Evolutionary conservation across 2,329 filamentous ascomycete species (phyloP).

Genomic region (Emergomyces africanus): DNA sequence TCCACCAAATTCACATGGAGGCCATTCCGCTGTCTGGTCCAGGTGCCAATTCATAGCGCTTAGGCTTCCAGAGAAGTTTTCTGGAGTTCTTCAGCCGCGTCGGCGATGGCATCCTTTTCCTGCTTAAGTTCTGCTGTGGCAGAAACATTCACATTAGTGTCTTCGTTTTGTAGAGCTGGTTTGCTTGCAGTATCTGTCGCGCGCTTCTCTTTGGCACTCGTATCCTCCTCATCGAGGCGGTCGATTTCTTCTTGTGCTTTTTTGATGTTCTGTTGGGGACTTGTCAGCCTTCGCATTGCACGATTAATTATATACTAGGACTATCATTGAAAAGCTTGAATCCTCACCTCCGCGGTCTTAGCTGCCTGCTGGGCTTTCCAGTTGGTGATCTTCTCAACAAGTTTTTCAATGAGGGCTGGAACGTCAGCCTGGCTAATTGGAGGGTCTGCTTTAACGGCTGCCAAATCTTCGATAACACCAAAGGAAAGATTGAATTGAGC

Average conservation of each 20-base stretch:
- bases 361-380: slow-evolving; percentile 86
- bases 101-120: slow-evolving; percentile 46
- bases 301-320: not conserved
- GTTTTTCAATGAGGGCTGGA: slow-evolving; percentile 66
- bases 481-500: slow-evolving; percentile 74
- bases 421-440: slow-evolving; percentile 79
- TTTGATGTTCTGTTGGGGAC: slow-evolving; percentile 63
- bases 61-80: slow-evolving; percentile 48
- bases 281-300: slow-evolving; percentile 4
- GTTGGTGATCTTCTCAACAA: slow-evolving; percentile 77
- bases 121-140: slow-evolving; percentile 43
- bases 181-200: slow-evolving; percentile 42
- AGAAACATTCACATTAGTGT: slow-evolving; percentile 39
- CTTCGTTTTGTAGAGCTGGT: slow-evolving; percentile 37
- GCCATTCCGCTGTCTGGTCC: not conserved
- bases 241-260: slow-evolving; percentile 96
- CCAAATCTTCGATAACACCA: slow-evolving; percentile 81
- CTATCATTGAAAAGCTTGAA: not conserved
- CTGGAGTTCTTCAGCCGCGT: slow-evolving; percentile 48
- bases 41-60: slow-evolving; percentile 6
- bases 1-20: not conserved
- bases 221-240: slow-evolving; percentile 61
- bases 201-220: slow-evolving; percentile 35
- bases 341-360: slow-evolving; percentile 78
- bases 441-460: slow-evolving; percentile 71